Evolutionary conservation across 192 early-diverging fungal species (phyloP), one percentile per base, ranked within the genome.

Genomic region (Umbelopsis isabellina): DNA sequence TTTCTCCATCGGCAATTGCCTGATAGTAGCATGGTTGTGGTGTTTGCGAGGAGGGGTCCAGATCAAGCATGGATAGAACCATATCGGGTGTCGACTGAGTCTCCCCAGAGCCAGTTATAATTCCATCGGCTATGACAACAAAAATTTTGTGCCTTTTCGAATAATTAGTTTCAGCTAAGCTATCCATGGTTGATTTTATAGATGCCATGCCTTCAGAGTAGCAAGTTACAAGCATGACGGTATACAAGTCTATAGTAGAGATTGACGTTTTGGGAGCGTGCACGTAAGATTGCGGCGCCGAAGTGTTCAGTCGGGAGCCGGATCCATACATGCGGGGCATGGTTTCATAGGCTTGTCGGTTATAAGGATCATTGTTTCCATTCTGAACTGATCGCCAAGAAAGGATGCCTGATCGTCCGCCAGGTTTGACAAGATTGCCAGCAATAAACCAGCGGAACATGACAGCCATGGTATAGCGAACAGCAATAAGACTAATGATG

Each of bases 181-280:
- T 94, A 79, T 95, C 91, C 75, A 96, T 80, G 1, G 96, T 97
- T 11, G 85, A 90, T 30, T 85, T 82, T 52, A 95, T 83, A 1
- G 92, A 93, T 30, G 75, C 83, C 48, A 91, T 87, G 37, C 91
- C 92, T 80, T 98, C 96, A 10, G 95, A 97, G 80, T 98, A 98
- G 75, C 92, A 94, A 5, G 94, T 93, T 9, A 98, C 94, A 48
- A 97, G 76, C 82, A 97, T 86, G 58, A 91, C 72, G 0, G 91
- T 89, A 69, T 87, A 91, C 44, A 91, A 77, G 67, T 90, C 80
- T n/a, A 72, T 76, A 3, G 68, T 21, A 5, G 70, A 49, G 4
- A 69, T 48, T 33, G 69, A 64, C 8, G 50, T 33, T 16, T 61
- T 61, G 1, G 55, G 55, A 41, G 37, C 6, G 37, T 61, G 27